Conservation (phyloP, 352 stramenopile species). For the Phytopythium aichiense region DNA sequence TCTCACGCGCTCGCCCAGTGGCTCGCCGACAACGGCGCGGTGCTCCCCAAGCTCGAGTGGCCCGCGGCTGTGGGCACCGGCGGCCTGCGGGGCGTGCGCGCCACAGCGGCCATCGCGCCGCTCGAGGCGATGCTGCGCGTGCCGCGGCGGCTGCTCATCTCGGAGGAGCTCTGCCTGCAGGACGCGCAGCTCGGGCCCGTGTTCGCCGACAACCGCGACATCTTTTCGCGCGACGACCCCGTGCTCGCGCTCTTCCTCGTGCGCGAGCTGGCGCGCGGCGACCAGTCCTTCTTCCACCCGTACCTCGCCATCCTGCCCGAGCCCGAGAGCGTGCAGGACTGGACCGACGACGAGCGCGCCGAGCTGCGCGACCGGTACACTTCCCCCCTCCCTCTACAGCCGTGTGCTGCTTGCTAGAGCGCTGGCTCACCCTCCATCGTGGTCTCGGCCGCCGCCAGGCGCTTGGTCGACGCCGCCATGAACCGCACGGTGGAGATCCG, state of each 20-base stretch:
- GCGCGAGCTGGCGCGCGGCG: constrained; percentile 55
- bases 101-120: constrained; percentile 41
- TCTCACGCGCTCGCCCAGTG: constrained; percentile 24
- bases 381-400: not conserved
- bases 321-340: constrained; percentile 80
- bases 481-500: constrained; percentile 53
- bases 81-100: constrained; percentile 59
- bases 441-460: constrained; percentile 12
- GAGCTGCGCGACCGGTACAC: constrained; percentile 68
- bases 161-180: constrained; percentile 50
- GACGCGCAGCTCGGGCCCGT: constrained; percentile 46
- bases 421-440: not conserved
- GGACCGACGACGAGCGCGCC: constrained; percentile 55
- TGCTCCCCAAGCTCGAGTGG: constrained; percentile 78
- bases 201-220: constrained; percentile 47
- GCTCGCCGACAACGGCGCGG: constrained; percentile 62
- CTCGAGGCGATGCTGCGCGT: constrained; percentile 69
- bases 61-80: constrained; percentile 33
- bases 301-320: constrained; percentile 84
- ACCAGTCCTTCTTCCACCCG: constrained; percentile 82
- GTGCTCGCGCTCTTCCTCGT: constrained; percentile 83
- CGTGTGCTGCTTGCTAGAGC: not conserved
- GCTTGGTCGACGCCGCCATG: constrained; percentile 38
- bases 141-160: constrained; percentile 67
- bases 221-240: constrained; percentile 78